Evolutionary conservation across 345 rosid species (phyloP).

Genomic region (Eucalyptus coolabah): DNA sequence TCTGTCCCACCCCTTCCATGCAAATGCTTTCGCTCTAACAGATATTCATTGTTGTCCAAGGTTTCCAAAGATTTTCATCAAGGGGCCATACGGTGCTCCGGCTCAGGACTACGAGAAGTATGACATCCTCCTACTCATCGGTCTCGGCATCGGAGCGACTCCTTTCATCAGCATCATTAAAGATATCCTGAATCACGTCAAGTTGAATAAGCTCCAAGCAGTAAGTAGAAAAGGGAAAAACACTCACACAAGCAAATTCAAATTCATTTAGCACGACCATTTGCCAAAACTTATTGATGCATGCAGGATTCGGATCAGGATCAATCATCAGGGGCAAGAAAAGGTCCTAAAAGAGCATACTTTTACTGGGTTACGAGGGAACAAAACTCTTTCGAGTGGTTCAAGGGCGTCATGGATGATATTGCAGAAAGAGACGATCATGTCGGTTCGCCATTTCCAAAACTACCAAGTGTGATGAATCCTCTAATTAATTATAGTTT

Average conservation of each 20-base stretch:
- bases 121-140: constrained; percentile 72
- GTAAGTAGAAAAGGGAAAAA: not conserved
- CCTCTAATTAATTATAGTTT: not conserved
- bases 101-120: constrained; percentile 72
- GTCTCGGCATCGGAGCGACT: constrained; percentile 95
- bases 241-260: not conserved
- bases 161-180: constrained; percentile 89
- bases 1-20: not conserved
- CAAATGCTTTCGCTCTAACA: not conserved
- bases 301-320: not conserved
- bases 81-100: constrained; percentile 96
- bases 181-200: constrained; percentile 63
- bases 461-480: not conserved
- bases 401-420: constrained; percentile 97
- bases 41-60: constrained; percentile 12
- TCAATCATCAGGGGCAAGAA: not conserved
- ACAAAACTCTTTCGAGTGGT: constrained; percentile 94
- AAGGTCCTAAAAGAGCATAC: constrained; percentile 61
- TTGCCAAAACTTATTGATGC: not conserved
- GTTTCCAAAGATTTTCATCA: constrained; percentile 63
- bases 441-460: constrained; percentile 12
- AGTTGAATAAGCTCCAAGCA: constrained; percentile 1
- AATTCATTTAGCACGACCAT: not conserved
- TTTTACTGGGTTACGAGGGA: constrained; percentile 98
- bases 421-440: constrained; percentile 61